Percentiles rank a stretch among this genome's conserved stretches.
These are phyloP conservation scores for Penicillium sp. DNA, from an alignment of 2,329 filamentous ascomycete genomes.

Conservation along the genomic window DNA sequence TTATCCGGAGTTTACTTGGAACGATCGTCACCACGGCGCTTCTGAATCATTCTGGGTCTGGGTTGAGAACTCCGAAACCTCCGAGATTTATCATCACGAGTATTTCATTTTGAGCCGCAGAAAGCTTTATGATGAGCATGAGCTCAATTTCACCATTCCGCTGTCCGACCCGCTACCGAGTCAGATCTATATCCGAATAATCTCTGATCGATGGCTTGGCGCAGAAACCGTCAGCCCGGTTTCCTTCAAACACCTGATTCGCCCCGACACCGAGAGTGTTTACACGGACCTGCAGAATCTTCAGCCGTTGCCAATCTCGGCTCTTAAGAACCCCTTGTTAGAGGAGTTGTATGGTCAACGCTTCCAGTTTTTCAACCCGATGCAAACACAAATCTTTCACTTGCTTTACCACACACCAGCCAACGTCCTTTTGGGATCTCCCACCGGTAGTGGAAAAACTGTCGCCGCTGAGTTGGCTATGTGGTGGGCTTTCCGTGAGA, in stretches of 20 bases:
- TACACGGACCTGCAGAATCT: constrained; percentile 93
- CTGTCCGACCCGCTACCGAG: constrained; percentile 88
- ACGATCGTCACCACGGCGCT: constrained; percentile 86
- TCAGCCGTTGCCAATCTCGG: constrained; percentile 82
- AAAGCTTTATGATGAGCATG: constrained; percentile 94
- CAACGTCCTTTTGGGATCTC: constrained; percentile 92
- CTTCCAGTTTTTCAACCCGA: constrained; percentile 97
- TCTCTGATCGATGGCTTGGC: constrained; percentile 95
- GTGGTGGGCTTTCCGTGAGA: constrained; percentile 99
- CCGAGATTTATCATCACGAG: constrained; percentile 96
- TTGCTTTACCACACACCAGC: constrained; percentile 88
- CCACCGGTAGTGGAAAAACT: constrained; percentile 96
- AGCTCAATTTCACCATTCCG: constrained; percentile 96
- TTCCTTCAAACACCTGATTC: constrained; percentile 96
- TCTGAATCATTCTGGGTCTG: constrained; percentile 98
- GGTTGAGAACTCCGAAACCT: constrained; percentile 98
- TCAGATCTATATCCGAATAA: constrained; percentile 92
- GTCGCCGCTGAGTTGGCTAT: constrained; percentile 94
- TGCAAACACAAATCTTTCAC: constrained; percentile 99
- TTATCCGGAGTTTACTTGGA: constrained; percentile 90
- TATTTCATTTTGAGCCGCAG: constrained; percentile 89
- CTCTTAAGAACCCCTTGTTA: constrained; percentile 80
- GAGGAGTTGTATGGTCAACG: constrained; percentile 86
- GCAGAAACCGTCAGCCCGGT: constrained; percentile 94
- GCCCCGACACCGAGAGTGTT: constrained; percentile 94